Percentiles rank a stretch among this genome's conserved stretches.
Evolutionary conservation across 2,329 filamentous ascomycete genomes (phyloP).

Genomic region (Claviceps purpurea): DNA sequence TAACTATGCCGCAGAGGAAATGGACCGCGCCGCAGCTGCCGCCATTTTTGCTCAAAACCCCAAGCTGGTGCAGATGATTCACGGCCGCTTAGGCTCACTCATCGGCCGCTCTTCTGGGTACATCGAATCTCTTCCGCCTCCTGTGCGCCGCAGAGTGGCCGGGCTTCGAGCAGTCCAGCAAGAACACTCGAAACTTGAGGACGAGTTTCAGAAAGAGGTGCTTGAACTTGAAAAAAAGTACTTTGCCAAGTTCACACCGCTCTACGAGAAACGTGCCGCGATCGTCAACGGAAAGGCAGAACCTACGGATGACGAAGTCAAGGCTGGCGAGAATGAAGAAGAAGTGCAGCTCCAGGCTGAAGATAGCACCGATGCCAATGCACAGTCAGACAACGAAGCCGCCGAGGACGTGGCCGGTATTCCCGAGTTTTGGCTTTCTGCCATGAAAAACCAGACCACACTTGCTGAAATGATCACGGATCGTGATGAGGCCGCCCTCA

Average conservation of each 20-base stretch:
- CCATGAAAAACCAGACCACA: conserved; percentile 98
- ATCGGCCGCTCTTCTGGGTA: conserved; percentile 95
- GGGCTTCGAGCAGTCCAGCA: conserved; percentile 97
- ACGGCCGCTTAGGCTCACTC: conserved; percentile 85
- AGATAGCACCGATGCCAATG: conserved; percentile 39
- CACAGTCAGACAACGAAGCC: conserved; percentile 44
- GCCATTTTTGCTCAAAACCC: conserved; percentile 95
- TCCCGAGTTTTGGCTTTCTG: conserved; percentile 97
- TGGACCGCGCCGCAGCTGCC: conserved; percentile 75
- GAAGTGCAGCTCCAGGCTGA: conserved; percentile 60
- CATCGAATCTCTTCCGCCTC: conserved; percentile 83
- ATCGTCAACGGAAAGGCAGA: conserved; percentile 83
- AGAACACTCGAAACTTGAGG: conserved; percentile 95
- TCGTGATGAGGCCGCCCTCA: conserved; percentile 85
- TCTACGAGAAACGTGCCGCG: conserved; percentile 86
- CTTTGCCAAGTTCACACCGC: conserved; percentile 94
- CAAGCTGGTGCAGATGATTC: conserved; percentile 89
- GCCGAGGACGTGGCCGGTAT: conserved; percentile 58
- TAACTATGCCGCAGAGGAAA: conserved; percentile 52
- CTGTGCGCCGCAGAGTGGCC: conserved; percentile 83
- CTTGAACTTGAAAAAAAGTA: conserved; percentile 98
- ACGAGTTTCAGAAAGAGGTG: conserved; percentile 96
- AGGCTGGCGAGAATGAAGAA: conserved; percentile 70
- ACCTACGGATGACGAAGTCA: conserved; percentile 76
- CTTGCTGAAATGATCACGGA: conserved; percentile 98